Evolutionary conservation across 2,329 filamentous ascomycete genomes (phyloP).

Genomic region (Ceratocystis alfenasii): DNA sequence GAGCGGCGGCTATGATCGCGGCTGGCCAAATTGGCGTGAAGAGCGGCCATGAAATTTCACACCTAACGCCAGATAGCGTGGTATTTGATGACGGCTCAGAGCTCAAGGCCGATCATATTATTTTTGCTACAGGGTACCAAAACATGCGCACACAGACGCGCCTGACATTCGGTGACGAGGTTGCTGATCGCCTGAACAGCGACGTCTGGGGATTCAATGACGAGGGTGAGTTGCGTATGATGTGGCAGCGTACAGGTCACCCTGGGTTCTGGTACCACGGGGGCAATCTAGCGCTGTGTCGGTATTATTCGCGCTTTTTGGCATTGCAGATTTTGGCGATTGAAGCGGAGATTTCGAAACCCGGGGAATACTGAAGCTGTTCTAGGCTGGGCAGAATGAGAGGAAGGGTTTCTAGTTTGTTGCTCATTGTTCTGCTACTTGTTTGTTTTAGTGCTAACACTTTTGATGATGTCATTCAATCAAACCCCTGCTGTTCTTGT

Average conservation of each 20-base stretch:
- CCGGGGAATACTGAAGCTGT: conserved; percentile 26
- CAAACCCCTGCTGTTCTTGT: not conserved
- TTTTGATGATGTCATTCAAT: conserved; percentile 6
- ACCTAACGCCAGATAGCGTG: conserved; percentile 37
- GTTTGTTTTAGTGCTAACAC: not conserved
- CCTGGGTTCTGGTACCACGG: conserved; percentile 56
- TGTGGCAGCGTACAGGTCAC: conserved; percentile 50
- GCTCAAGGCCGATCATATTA: conserved; percentile 49
- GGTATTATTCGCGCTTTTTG: conserved; percentile 46
- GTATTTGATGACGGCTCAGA: conserved; percentile 43
- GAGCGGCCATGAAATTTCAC: conserved; percentile 43
- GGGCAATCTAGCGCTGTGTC: conserved; percentile 50
- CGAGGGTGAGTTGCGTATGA: conserved; percentile 43
- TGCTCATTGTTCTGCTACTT: no score
- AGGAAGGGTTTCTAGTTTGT: not conserved
- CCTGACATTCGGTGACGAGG: conserved; percentile 48
- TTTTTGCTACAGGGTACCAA: conserved; percentile 53
- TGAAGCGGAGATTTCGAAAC: conserved; percentile 31
- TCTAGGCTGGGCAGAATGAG: not conserved
- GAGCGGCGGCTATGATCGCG: conserved; percentile 47
- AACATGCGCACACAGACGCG: conserved; percentile 55
- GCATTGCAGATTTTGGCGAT: conserved; percentile 42
- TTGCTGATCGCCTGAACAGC: conserved; percentile 42
- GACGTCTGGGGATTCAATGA: conserved; percentile 53
- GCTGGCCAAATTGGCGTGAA: conserved; percentile 54